Conservation (phyloP, 164 flowering plant genomes). For the Vitis rupestris region DNA sequence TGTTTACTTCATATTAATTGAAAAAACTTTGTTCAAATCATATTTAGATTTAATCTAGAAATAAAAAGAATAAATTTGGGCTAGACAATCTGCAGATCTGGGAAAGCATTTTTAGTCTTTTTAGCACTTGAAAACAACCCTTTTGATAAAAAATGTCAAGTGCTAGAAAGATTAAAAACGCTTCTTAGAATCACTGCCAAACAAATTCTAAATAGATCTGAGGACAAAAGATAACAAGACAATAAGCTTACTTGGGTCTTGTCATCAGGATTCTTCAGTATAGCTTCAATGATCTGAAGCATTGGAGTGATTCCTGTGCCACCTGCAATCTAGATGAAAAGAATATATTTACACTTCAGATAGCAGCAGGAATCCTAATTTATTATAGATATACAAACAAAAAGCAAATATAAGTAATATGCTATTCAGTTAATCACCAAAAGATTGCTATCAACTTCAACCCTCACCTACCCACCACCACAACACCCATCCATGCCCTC, state of each 20-base stretch:
- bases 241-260: slow-evolving; percentile 66
- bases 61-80: background rate
- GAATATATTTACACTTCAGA: background rate
- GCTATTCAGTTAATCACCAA: too few relatives aligned
- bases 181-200: too few relatives aligned
- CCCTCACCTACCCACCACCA: too few relatives aligned
- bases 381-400: background rate
- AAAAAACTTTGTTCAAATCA: background rate
- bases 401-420: too few relatives aligned
- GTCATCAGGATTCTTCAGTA: slow-evolving; percentile 92
- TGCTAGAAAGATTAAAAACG: too few relatives aligned
- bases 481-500: too few relatives aligned
- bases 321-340: slow-evolving; percentile 77
- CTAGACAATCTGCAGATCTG: background rate
- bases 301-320: slow-evolving; percentile 97
- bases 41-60: background rate
- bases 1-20: background rate
- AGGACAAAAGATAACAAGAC: background rate
- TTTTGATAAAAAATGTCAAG: too few relatives aligned
- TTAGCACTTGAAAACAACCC: too few relatives aligned
- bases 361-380: background rate
- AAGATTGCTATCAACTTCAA: too few relatives aligned
- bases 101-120: background rate
- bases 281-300: slow-evolving; percentile 96
- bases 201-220: background rate